phyloP scores from a whole-genome alignment of 495 filamentous ascomycete species.

The Collariella sp. region DNA sequence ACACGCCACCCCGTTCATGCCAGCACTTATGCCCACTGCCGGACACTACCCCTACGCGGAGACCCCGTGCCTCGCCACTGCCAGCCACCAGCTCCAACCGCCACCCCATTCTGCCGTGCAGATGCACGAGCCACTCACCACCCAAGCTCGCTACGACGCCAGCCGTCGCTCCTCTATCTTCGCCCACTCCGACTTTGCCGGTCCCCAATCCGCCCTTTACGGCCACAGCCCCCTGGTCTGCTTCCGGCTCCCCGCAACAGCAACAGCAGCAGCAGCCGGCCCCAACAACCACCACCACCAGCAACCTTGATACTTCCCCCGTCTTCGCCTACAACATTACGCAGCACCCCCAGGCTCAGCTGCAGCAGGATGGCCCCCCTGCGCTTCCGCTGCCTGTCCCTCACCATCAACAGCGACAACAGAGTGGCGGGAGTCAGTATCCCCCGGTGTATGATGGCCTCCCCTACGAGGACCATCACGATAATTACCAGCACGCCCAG shows the following conservation, averaged over 20 bases:
- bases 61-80: constrained; percentile 15
- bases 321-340: neutral
- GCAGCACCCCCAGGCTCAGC: neutral
- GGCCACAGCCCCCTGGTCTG: neutral
- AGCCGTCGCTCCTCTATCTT: constrained; percentile 7
- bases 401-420: neutral
- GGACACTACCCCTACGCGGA: constrained; percentile 29
- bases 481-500: neutral
- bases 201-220: neutral
- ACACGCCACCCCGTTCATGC: constrained; percentile 20
- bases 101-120: too few species aligned
- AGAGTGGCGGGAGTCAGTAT: neutral
- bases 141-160: neutral
- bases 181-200: neutral
- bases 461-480: neutral
- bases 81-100: too few species aligned
- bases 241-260: constrained; percentile 12
- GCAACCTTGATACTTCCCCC: neutral
- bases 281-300: neutral
- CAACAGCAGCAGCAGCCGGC: too few species aligned
- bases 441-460: neutral
- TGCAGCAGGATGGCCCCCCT: neutral
- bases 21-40: constrained; percentile 20
- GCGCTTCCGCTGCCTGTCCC: neutral
- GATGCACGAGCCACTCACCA: constrained; percentile 9